Evolutionary conservation across 2,329 filamentous ascomycete genomes (phyloP).

Genomic region (Coniochaeta pulveracea): DNA sequence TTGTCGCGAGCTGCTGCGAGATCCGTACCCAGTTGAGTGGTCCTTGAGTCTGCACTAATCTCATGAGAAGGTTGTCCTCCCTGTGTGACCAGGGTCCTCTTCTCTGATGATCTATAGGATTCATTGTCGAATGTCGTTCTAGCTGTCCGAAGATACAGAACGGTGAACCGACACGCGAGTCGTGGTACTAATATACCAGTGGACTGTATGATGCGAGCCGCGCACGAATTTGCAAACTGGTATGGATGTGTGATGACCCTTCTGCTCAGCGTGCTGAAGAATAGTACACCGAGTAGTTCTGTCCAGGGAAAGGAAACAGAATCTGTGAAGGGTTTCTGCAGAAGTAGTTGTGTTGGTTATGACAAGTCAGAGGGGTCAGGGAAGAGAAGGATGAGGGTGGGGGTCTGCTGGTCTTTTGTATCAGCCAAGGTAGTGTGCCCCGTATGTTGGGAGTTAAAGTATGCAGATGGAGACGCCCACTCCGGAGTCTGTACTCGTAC

Average conservation of each 20-base stretch:
- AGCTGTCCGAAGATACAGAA: background rate
- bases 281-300: background rate
- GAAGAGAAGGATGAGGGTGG: no score
- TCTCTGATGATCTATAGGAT: conserved; percentile 5
- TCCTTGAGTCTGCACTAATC: conserved; percentile 55
- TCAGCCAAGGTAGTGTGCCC: no score
- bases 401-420: no score
- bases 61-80: conserved; percentile 57
- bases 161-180: background rate
- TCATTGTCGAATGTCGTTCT: background rate
- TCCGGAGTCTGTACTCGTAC: no score
- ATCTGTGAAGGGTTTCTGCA: no score
- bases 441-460: no score
- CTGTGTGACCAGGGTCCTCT: conserved; percentile 65
- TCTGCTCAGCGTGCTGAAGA: background rate
- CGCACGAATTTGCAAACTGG: background rate
- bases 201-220: no score
- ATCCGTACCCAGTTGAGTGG: conserved; percentile 85
- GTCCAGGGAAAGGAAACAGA: background rate
- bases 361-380: no score
- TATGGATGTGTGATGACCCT: background rate
- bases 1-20: conserved; percentile 59
- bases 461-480: no score
- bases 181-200: no score
- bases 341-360: no score